These are phyloP conservation scores for Colletotrichum godetiae DNA, from an alignment of 2,329 filamentous ascomycete species.

Conservation along the genomic window DNA sequence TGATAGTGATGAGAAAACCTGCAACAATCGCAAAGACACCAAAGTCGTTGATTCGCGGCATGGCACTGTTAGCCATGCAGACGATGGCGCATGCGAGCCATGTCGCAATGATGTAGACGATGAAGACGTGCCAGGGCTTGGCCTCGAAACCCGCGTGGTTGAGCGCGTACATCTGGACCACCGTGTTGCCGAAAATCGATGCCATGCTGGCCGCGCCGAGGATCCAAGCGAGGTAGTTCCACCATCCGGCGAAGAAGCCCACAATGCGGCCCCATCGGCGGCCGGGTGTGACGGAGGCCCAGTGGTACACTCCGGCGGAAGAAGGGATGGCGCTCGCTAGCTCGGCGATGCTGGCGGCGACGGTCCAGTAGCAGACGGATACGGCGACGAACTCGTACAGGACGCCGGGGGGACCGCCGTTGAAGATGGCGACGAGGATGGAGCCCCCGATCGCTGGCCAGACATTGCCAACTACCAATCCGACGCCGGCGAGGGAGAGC, in stretches of 20 bases:
- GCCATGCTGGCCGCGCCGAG: constrained; percentile 53
- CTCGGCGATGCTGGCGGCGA: constrained; percentile 70
- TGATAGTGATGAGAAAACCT: constrained; percentile 65
- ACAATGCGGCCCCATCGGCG: constrained; percentile 60
- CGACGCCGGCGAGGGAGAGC: constrained; percentile 53
- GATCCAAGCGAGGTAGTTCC: constrained; percentile 56
- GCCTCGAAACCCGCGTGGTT: constrained; percentile 50
- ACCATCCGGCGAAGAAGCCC: constrained; percentile 58
- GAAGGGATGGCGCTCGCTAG: constrained; percentile 72
- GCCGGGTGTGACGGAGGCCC: constrained; percentile 69
- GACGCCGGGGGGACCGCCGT: constrained; percentile 71
- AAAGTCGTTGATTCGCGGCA: constrained; percentile 64
- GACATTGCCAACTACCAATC: constrained; percentile 54
- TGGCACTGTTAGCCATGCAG: constrained; percentile 66
- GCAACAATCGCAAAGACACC: constrained; percentile 63
- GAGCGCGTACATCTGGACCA: constrained; percentile 57
- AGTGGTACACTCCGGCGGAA: constrained; percentile 70
- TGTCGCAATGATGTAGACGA: constrained; percentile 52
- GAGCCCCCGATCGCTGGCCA: constrained; percentile 58
- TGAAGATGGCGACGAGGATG: constrained; percentile 63
- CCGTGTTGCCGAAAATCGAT: constrained; percentile 52
- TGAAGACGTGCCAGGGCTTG: constrained; percentile 56
- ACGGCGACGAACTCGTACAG: constrained; percentile 69
- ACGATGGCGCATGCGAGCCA: constrained; percentile 52
- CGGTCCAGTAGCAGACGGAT: constrained; percentile 65